Evolutionary conservation across 2,329 filamentous ascomycete genomes (phyloP).

Genomic region (Tothia fuscella): DNA sequence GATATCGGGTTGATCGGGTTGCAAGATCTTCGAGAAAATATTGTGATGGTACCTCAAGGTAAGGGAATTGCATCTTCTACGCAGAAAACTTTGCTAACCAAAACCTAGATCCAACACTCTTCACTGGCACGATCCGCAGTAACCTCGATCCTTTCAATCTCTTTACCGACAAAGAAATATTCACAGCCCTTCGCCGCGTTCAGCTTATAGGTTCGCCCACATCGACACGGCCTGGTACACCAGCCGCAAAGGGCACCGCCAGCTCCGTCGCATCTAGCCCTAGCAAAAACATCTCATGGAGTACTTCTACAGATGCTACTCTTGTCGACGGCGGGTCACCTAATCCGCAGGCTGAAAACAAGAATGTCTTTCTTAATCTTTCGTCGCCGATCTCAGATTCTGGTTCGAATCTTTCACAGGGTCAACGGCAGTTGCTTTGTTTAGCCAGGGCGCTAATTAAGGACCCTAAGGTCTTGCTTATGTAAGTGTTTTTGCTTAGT

Average conservation of each 20-base stretch:
- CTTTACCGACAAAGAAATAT: conserved; percentile 86
- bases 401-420: conserved; percentile 87
- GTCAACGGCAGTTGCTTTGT: conserved; percentile 88
- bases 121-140: conserved; percentile 79
- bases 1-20: conserved; percentile 83
- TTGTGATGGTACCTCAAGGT: conserved; percentile 88
- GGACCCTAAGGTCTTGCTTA: conserved; percentile 83
- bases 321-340: conserved; percentile 3
- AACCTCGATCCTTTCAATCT: conserved; percentile 88
- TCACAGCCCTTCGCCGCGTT: conserved; percentile 72
- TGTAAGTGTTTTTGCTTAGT: too few species aligned
- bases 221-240: conserved; percentile 26
- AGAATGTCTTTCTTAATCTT: conserved; percentile 87
- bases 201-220: conserved; percentile 59
- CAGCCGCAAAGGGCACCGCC: not conserved
- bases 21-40: conserved; percentile 82
- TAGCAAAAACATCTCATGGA: not conserved
- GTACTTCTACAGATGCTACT: conserved; percentile 1
- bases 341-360: conserved; percentile 49
- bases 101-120: conserved; percentile 69
- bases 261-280: not conserved
- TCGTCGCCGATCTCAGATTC: conserved; percentile 77
- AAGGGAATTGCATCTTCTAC: conserved; percentile 11
- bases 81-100: conserved; percentile 13
- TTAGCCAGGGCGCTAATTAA: conserved; percentile 88